These are phyloP conservation scores for Phytopythium kandeliae DNA, from an alignment of 352 stramenopile genomes.

Conservation along the genomic window DNA sequence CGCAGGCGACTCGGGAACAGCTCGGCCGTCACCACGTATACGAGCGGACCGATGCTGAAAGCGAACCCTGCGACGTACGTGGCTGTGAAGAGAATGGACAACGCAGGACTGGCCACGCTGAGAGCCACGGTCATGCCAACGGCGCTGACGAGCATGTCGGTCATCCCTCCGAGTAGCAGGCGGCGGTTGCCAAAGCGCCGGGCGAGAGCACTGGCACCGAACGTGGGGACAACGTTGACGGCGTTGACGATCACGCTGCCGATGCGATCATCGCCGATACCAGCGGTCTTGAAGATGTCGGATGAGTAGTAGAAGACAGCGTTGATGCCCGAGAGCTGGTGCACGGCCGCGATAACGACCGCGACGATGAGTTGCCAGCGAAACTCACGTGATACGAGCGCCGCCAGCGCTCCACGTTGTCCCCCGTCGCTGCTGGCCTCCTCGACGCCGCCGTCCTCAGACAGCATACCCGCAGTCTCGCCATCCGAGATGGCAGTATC, in stretches of 20 bases:
- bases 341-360: conserved; percentile 6
- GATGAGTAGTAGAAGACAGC: conserved; percentile 21
- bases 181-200: conserved; percentile 9
- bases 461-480: conserved; percentile 5
- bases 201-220: conserved; percentile 5
- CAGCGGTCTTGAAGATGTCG: conserved; percentile 15
- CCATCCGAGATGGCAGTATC: background rate
- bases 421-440: conserved; percentile 5
- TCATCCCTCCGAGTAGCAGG: conserved; percentile 12
- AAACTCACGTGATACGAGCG: conserved; percentile 6
- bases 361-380: conserved; percentile 10
- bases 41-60: conserved; percentile 14
- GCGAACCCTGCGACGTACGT: conserved; percentile 21
- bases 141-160: conserved; percentile 14
- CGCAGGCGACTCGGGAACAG: conserved; percentile 21
- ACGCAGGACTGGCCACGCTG: conserved; percentile 8
- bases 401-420: conserved; percentile 7
- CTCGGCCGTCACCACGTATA: conserved; percentile 19
- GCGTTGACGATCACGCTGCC: conserved; percentile 16
- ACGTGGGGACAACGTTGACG: conserved; percentile 11
- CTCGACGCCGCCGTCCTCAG: conserved; percentile 2
- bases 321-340: conserved; percentile 16
- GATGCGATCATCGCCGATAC: conserved; percentile 13
- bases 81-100: conserved; percentile 20
- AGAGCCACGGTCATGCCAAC: conserved; percentile 21